Conservation (phyloP, 1,284 basidiomycete genomes). For the Neonothopanus nambi region DNA sequence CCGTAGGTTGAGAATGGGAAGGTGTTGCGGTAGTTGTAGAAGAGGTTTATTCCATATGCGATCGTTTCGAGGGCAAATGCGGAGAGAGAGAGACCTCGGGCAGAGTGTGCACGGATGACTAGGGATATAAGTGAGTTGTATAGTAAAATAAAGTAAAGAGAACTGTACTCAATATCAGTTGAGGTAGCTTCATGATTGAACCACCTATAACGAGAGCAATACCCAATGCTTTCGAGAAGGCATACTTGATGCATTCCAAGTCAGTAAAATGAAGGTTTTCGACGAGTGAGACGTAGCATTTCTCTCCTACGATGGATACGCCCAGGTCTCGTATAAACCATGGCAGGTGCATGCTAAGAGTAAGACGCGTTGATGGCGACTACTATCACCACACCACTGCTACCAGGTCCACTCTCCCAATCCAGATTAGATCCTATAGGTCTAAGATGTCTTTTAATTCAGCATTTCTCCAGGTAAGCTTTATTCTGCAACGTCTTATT, state of each 20-base stretch:
- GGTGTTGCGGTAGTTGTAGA: constrained; percentile 80
- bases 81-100: constrained; percentile 79
- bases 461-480: constrained; percentile 9
- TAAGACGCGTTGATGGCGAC: too few relatives aligned
- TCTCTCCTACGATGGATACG: constrained; percentile 81
- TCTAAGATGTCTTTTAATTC: constrained; percentile 9
- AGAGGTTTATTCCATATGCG: constrained; percentile 84
- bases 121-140: not conserved
- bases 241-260: constrained; percentile 85
- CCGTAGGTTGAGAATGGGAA: constrained; percentile 97
- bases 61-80: constrained; percentile 85
- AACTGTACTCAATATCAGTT: constrained; percentile 73
- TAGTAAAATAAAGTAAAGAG: not conserved
- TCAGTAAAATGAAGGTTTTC: constrained; percentile 86
- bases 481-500: not conserved
- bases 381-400: too few relatives aligned
- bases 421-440: constrained; percentile 1
- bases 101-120: constrained; percentile 70
- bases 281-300: constrained; percentile 90
- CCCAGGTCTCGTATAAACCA: constrained; percentile 82
- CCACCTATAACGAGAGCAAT: constrained; percentile 93
- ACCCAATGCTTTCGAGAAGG: constrained; percentile 90
- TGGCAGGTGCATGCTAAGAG: too few relatives aligned
- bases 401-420: not conserved
- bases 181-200: constrained; percentile 94